Evolutionary conservation across 139 green algal genomes (phyloP), one percentile per base, ranked within the genome.

Genomic region (Chlorella sp.): DNA sequence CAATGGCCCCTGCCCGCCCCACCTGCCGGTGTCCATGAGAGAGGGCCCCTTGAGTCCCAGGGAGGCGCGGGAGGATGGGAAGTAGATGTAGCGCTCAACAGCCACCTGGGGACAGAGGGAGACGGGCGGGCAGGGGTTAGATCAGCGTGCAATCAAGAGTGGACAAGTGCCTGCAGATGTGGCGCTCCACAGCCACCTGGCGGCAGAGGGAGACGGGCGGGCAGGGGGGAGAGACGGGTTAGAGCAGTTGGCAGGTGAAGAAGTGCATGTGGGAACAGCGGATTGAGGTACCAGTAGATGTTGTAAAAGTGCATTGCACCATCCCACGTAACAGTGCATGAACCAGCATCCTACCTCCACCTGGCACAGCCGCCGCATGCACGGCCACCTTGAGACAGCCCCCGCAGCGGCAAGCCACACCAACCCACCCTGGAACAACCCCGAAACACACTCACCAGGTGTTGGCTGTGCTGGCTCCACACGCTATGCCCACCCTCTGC

Each of bases 1-100:
- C 78, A n/a, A n/a, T n/a, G n/a, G n/a, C n/a, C n/a, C 11, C 37
- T 28, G 14, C 19, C 40, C 40, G 30, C 83, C 64, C 71, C 80
- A 91, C 88, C 80, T 92, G 53, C 80, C 90, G 34, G 80, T 34
- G 75, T 97, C 94, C 82, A 97, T 61, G 66, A 97, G 90, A 2
- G 91, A 92, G n/a, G 75, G 77, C 9, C 85, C 53, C 48, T 64
- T 68, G 4, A 85, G 83, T 28, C 76, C 81, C 85, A 92, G 93
- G 39, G 90, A 83, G 34, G 32, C n/a, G 2, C 88, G 79, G 66
- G 73, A 93, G 73, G 90, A 90, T 22, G 95, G 96, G 90, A 99
- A 99, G 91, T 96, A 99, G 83, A 98, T 93, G 94, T 99, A 99
- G 11, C 96, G 93, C 90, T 98, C 95, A 30, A 96, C 90, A 87